Percentiles rank a stretch among this genome's conserved stretches.
These are phyloP conservation scores for Microcos paniculata DNA, from an alignment of 345 rosid species.

Conservation along the genomic window DNA sequence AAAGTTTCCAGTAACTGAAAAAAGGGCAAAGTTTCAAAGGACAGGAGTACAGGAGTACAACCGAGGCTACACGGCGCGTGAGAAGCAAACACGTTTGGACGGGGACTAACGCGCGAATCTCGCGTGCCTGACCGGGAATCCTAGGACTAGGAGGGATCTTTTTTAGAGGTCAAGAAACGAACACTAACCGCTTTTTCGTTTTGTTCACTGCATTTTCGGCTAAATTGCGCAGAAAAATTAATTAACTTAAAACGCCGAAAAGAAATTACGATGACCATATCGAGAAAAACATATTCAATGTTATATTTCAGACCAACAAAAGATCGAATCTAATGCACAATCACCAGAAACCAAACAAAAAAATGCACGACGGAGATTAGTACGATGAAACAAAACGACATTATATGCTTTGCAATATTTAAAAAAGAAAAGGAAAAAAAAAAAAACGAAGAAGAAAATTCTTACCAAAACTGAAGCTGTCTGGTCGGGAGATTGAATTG, in stretches of 20 bases:
- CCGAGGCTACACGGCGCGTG: not conserved
- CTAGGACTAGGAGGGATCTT: not conserved
- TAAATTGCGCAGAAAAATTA: not conserved
- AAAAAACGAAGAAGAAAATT: not conserved
- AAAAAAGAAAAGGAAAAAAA: not conserved
- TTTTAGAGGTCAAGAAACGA: conserved; percentile 8
- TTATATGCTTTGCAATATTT: not conserved
- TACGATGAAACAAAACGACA: not conserved
- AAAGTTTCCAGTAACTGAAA: conserved; percentile 6
- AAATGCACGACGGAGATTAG: not conserved
- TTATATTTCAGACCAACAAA: not conserved
- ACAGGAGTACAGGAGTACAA: not conserved
- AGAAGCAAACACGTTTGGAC: not conserved
- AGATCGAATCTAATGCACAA: not conserved
- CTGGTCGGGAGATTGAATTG: not conserved
- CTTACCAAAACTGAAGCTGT: not conserved
- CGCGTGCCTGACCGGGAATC: not conserved
- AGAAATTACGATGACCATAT: not conserved
- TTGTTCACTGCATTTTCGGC: conserved; percentile 9
- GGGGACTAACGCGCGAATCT: not conserved
- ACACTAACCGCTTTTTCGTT: conserved; percentile 27
- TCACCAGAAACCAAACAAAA: not conserved
- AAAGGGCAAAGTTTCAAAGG: too few species aligned
- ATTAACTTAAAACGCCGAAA: not conserved
- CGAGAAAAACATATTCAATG: not conserved